Evolutionary conservation across 768 basidiomycete genomes (phyloP), one percentile per base, ranked within the genome.

Genomic region (Roridomyces roridus): DNA sequence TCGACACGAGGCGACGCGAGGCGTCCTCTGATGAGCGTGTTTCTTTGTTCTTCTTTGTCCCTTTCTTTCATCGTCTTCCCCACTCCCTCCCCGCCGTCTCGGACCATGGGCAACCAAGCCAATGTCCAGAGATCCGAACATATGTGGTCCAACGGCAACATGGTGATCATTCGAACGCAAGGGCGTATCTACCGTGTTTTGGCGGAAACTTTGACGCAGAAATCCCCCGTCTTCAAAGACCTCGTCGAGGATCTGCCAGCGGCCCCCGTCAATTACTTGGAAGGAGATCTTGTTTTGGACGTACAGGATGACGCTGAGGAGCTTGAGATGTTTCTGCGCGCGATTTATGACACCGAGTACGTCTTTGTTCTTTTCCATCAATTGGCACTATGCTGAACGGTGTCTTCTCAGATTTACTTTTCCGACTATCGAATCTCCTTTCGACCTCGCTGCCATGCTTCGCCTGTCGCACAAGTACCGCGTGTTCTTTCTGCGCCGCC

Each of bases 291-390:
- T 15, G 37, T 50, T 15, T 35, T 50, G 5, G 26, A 21, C 14
- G 17, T 50, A 17, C 26, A 39, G 9, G 25, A 50, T n/a, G 48
- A 50, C 26, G 36, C 48, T 12, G 28, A 9, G 24, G 37, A 40
- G 39, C 3, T 50, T 24, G 48, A 41, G 25, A 39, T 41, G 9
- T 50, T 50, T 29, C 26, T 50, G 17, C 25, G 39, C 25, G 37
- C 48, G 20, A 26, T 41, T 23, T 50, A 26, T 41, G 48, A 50
- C 18, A 24, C 48, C 24, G 39, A 50, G 48, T 50, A 24, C 26
- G 48, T 17, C 20, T 48, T 17, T 10, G 29, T 18, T 1, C 6
- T 14, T 41, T 14, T 25, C 21, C 20, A 25, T 21, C 12, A 9
- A 25, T 12, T 17, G 42, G 20, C 11, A 9, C 37, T 31, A 48